phyloP scores from a whole-genome alignment of 768 basidiomycete species.

The Roridomyces roridus region DNA sequence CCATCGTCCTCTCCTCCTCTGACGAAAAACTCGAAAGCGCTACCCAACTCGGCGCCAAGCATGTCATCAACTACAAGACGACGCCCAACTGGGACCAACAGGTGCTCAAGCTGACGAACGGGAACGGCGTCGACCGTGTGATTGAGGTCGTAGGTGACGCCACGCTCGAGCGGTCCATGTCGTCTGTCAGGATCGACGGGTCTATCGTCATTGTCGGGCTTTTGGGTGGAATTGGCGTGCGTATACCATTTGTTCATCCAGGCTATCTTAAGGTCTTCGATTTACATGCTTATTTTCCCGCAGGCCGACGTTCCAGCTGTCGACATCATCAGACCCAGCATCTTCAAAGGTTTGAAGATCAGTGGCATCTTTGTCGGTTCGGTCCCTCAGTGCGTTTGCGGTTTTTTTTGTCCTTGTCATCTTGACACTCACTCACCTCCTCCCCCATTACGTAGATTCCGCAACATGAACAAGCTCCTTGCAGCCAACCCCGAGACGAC shows the following conservation, averaged over 20 bases:
- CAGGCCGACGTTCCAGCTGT: constrained; percentile 24
- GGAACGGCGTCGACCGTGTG: constrained; percentile 29
- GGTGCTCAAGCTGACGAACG: constrained; percentile 40
- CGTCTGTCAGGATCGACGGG: constrained; percentile 34
- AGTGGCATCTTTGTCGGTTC: constrained; percentile 54
- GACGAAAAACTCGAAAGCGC: constrained; percentile 51
- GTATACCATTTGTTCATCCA: too few relatives aligned
- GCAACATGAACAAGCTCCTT: constrained; percentile 51
- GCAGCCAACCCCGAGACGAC: constrained; percentile 39
- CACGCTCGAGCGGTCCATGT: constrained; percentile 39
- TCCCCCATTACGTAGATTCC: too few relatives aligned
- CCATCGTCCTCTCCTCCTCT: constrained; percentile 58
- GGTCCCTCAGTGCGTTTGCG: constrained; percentile 43
- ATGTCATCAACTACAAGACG: constrained; percentile 59
- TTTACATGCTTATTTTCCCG: neutral
- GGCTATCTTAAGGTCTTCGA: too few relatives aligned
- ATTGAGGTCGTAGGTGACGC: constrained; percentile 44
- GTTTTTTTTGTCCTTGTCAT: neutral
- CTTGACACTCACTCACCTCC: neutral
- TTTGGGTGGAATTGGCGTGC: constrained; percentile 33
- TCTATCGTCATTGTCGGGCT: constrained; percentile 42
- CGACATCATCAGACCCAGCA: constrained; percentile 33
- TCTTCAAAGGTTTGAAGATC: constrained; percentile 39
- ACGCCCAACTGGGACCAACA: constrained; percentile 56
- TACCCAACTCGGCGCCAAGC: constrained; percentile 45